These are phyloP conservation scores for Aureobasidium sp. DNA, from an alignment of 2,329 filamentous ascomycete genomes.

Conservation along the genomic window DNA sequence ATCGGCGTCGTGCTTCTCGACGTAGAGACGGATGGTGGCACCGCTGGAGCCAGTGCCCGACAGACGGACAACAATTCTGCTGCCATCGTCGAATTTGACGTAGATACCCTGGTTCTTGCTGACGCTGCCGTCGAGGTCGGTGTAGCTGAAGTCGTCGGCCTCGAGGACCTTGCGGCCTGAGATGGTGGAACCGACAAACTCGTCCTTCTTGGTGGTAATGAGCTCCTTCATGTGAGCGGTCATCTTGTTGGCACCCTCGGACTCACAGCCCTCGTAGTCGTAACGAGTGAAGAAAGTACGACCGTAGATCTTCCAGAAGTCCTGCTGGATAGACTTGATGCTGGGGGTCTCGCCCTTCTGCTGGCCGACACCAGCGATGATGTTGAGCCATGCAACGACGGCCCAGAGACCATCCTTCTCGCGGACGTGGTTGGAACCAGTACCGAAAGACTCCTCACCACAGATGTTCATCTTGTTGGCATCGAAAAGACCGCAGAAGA, in stretches of 20 bases:
- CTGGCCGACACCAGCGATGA: constrained; percentile 88
- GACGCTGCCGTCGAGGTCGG: constrained; percentile 93
- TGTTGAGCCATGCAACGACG: constrained; percentile 95
- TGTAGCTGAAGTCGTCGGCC: constrained; percentile 96
- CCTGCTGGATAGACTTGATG: constrained; percentile 91
- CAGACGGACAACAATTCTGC: constrained; percentile 87
- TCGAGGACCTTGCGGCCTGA: constrained; percentile 76
- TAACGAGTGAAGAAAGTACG: constrained; percentile 99
- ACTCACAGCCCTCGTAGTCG: constrained; percentile 94
- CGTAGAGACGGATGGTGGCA: constrained; percentile 92
- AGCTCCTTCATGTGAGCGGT: constrained; percentile 72
- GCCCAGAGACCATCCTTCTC: constrained; percentile 99
- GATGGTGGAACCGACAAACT: constrained; percentile 80
- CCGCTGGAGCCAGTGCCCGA: constrained; percentile 93
- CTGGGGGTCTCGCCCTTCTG: constrained; percentile 74
- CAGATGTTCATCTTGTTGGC: constrained; percentile 96
- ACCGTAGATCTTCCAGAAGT: constrained; percentile 95
- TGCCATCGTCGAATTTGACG: constrained; percentile 88
- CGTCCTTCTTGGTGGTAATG: constrained; percentile 58
- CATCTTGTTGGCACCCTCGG: constrained; percentile 83
- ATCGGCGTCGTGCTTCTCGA: constrained; percentile 90
- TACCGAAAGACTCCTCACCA: constrained; percentile 96
- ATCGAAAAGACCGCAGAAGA: constrained; percentile 95
- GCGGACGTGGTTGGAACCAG: constrained; percentile 95
- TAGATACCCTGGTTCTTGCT: constrained; percentile 94